A percentile compares a stretch with the other conserved stretches of the same genome.
phyloP scores from a whole-genome alignment of 352 stramenopile species.

The Pythium aphanidermatum region DNA sequence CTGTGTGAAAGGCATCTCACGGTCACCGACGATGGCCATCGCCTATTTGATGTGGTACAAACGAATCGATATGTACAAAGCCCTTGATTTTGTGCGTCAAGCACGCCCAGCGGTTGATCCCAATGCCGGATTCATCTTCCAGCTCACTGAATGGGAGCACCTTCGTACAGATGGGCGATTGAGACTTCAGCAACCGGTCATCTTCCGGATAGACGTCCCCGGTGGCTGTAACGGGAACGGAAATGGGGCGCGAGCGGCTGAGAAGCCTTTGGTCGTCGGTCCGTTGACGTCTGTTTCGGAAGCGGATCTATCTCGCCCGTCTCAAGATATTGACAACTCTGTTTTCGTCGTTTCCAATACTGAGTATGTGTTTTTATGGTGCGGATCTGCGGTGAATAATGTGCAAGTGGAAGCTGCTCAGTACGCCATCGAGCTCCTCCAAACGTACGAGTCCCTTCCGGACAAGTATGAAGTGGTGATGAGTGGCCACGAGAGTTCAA shows the following conservation, averaged over 20 bases:
- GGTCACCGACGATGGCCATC: slow-evolving; percentile 84
- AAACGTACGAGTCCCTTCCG: slow-evolving; percentile 70
- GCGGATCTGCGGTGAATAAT: slow-evolving; percentile 45
- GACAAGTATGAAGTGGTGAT: slow-evolving; percentile 63
- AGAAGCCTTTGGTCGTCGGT: slow-evolving; percentile 54
- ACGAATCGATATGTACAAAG: slow-evolving; percentile 71
- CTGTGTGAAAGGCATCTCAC: slow-evolving; percentile 85
- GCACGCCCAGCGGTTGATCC: slow-evolving; percentile 73
- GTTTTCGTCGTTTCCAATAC: slow-evolving; percentile 68
- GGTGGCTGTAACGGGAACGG: slow-evolving; percentile 29
- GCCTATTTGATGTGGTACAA: slow-evolving; percentile 89
- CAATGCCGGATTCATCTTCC: slow-evolving; percentile 86
- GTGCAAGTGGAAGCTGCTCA: slow-evolving; percentile 53
- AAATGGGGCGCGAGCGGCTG: slow-evolving; percentile 22
- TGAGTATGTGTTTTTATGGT: slow-evolving; percentile 83
- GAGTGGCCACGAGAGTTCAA: slow-evolving; percentile 59
- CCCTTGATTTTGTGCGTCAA: slow-evolving; percentile 72
- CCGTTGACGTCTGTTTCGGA: slow-evolving; percentile 44
- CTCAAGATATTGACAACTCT: slow-evolving; percentile 41
- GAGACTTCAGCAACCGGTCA: slow-evolving; percentile 39
- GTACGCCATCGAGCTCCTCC: slow-evolving; percentile 53
- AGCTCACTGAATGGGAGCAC: slow-evolving; percentile 85
- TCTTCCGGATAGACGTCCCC: slow-evolving; percentile 72
- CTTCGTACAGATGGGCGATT: slow-evolving; percentile 44
- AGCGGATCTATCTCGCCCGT: slow-evolving; percentile 47